Percentiles rank a stretch among this genome's conserved stretches.
These are phyloP conservation scores for Picea engelmannii DNA, from an alignment of 83 land plant genomes.

Conservation along the genomic window DNA sequence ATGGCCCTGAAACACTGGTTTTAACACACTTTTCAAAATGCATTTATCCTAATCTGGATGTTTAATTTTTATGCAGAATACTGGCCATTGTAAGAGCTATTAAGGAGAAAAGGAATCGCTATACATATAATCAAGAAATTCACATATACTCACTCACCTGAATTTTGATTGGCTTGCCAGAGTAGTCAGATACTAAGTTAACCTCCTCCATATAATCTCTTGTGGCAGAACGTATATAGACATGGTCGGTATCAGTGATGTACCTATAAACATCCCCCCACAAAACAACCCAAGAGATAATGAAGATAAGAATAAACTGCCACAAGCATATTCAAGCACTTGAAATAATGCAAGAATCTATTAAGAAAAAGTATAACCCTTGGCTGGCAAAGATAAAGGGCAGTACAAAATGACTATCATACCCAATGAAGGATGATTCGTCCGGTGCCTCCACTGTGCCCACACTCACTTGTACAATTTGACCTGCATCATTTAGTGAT, in stretches of 20 bases:
- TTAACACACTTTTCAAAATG: neutral
- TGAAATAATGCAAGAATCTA: neutral
- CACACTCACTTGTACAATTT: constrained; percentile 42
- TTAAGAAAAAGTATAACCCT: constrained; percentile 1
- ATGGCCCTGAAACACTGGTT: neutral
- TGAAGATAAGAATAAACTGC: neutral
- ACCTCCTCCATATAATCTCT: constrained; percentile 49
- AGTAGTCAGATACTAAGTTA: constrained; percentile 38
- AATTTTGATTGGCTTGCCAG: constrained; percentile 45
- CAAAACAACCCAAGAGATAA: neutral
- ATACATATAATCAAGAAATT: neutral
- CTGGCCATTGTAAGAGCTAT: neutral
- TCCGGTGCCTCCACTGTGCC: constrained; percentile 47
- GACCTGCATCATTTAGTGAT: constrained; percentile 17
- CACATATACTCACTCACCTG: constrained; percentile 24
- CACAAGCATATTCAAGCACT: neutral
- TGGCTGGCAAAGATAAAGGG: neutral
- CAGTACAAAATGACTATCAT: neutral
- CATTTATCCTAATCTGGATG: neutral
- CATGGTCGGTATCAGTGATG: constrained; percentile 45
- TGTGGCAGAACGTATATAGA: constrained; percentile 53
- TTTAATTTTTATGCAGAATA: neutral
- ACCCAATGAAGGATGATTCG: constrained; percentile 53
- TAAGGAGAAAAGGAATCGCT: neutral
- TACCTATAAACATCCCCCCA: constrained; percentile 26